A percentile compares a stretch with the other conserved stretches of the same genome.
phyloP scores from a whole-genome alignment of 2,329 filamentous ascomycete species.

The Fusarium equiseti region DNA sequence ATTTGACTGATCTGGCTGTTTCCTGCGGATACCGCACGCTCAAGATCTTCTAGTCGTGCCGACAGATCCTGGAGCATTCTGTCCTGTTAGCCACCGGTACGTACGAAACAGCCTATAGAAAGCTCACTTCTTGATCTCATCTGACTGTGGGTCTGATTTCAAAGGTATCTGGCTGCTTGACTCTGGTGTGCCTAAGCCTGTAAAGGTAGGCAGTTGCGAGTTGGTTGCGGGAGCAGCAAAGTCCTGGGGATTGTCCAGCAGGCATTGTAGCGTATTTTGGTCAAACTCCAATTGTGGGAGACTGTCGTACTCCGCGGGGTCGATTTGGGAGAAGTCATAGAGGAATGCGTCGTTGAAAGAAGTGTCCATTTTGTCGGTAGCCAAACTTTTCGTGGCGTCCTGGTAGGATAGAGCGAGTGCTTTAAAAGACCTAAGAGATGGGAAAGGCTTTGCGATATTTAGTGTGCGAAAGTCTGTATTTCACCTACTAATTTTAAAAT shows the following conservation, averaged over 20 bases:
- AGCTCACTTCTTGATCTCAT: not conserved
- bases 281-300: slow-evolving; percentile 5
- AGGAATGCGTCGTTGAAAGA: slow-evolving; percentile 3
- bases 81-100: too few species aligned
- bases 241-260: not conserved
- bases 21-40: slow-evolving; percentile 6
- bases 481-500: too few species aligned
- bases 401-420: too few species aligned
- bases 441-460: too few species aligned
- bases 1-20: slow-evolving; percentile 12
- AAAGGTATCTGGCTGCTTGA: not conserved
- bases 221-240: not conserved
- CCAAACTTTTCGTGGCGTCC: too few species aligned
- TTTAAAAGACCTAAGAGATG: too few species aligned
- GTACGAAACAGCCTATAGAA: too few species aligned
- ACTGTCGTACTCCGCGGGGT: not conserved
- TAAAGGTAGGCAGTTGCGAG: not conserved
- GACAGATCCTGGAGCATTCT: slow-evolving; percentile 6
- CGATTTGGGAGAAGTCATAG: slow-evolving; percentile 12
- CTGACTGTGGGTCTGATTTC: not conserved
- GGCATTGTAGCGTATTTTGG: not conserved
- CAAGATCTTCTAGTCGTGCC: slow-evolving; percentile 3
- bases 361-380: too few species aligned
- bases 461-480: too few species aligned
- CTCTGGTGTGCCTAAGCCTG: not conserved